Base-by-base conservation (phyloP, 495 filamentous ascomycete species). In the Talaromyces wortmannii region DNA sequence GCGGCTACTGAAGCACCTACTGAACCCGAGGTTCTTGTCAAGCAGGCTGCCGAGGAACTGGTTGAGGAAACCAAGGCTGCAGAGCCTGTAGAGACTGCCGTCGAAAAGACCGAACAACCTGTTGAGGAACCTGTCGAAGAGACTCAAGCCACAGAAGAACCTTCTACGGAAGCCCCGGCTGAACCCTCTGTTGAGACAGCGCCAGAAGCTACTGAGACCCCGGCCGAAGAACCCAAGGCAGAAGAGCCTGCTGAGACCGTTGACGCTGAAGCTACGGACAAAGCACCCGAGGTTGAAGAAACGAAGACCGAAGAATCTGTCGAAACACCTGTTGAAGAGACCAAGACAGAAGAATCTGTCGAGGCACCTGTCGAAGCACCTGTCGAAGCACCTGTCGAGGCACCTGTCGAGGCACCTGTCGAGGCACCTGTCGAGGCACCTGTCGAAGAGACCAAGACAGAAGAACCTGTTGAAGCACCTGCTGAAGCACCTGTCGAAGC, bases 291-390 rank as follows among this genome's bases (percentile, higher is more conserved):
- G 13, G 7, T 53, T 15, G 47, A 48, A 11, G 55, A 61, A 52
- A 52, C 42, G 8, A 45, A 60, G 12, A 15, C 60, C 5, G 44
- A 42, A 0, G 44, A 53, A 57, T 36, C 49, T 31, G 23, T 51
- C 11, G 59, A 59, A 45, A 43, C 12, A 45, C 16, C 45, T 46
- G 36, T 31, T 17, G 50, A 47, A 12, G 50, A 58, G 18, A 10
- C 36, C 57, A 62, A 48, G 43, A 53, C 45, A 6, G 59, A 63
- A 32, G 62, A 65, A 30, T 49, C 60, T 40, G 47, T 40, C 7
- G 23, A 31, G 30, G 45, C 6, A n/a, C 15, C 45, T 36, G 33
- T 36, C 17, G 40, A n/a, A n/a, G 55, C 16, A 6, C 5, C 57
- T n/a, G 51, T 43, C 15, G 61, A 65, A 15, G 59, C 59, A 18